phyloP scores from a whole-genome alignment of 2,329 filamentous ascomycete genomes.

The Ustilaginoidea virens region DNA sequence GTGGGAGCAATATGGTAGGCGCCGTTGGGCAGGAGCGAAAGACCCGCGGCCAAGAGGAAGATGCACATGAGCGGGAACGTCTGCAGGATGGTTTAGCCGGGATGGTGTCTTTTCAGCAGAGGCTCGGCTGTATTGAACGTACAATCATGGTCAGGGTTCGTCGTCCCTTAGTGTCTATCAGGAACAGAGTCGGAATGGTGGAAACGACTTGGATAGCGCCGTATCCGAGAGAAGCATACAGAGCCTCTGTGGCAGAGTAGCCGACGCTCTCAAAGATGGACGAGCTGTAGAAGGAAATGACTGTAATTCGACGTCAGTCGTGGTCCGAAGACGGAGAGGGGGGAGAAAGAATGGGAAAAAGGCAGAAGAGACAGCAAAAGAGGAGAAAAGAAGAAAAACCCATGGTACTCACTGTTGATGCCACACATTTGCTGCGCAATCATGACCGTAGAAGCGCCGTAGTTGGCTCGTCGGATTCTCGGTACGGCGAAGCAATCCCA shows the following conservation, averaged over 20 bases:
- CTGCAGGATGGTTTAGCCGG: slow-evolving; percentile 6
- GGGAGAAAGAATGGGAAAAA: background rate
- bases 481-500: slow-evolving; percentile 50
- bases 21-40: slow-evolving; percentile 10
- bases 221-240: slow-evolving; percentile 26
- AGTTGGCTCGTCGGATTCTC: slow-evolving; percentile 53
- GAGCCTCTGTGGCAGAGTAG: slow-evolving; percentile 31
- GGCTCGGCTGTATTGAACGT: slow-evolving; percentile 2
- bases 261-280: slow-evolving; percentile 41
- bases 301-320: too few species aligned
- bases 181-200: slow-evolving; percentile 15
- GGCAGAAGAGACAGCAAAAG: too few species aligned
- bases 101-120: background rate
- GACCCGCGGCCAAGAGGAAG: slow-evolving; percentile 11
- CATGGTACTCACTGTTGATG: slow-evolving; percentile 10
- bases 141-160: slow-evolving; percentile 12
- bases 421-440: slow-evolving; percentile 51
- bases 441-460: slow-evolving; percentile 68
- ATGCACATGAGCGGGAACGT: slow-evolving; percentile 15
- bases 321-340: too few species aligned
- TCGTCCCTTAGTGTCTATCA: slow-evolving; percentile 15
- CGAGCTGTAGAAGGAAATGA: slow-evolving; percentile 56
- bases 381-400: too few species aligned
- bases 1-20: slow-evolving; percentile 7
- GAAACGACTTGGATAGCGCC: slow-evolving; percentile 30